Base-by-base conservation (phyloP, 306 rosid genomes). In the Glycyrrhiza uralensis region DNA sequence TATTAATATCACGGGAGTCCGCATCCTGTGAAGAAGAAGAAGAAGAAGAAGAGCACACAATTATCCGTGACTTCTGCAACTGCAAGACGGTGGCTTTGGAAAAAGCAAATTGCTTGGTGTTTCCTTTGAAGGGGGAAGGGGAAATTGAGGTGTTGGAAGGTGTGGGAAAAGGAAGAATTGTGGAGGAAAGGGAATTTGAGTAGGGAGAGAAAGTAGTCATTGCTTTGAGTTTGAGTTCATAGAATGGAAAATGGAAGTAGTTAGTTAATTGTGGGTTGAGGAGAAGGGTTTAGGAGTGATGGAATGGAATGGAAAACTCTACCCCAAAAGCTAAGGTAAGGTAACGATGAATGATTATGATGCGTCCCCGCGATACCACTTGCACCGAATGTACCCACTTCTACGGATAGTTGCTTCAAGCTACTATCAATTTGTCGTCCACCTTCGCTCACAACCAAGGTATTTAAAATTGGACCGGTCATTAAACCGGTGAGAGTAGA, bases 11-110 rank as follows among this genome's bases (percentile, higher is more conserved):
- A 55, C 61, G 18, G 45, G 78, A 58, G 75, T 78, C 28, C 0
- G 77, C 59, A 67, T 87, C 93, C 50, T 87, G 83, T 11, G 92
- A 62, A n/a, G 87, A 82, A 72, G 88, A 83, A 75, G 91, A 87
- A 45, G 92, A 62, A n/a, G 87, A 82, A 72, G 88, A 83, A 75
- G 91, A 87, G 50, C 89, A 84, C 1, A 74, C 61, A 36, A 66
- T 24, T 24, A 57, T 41, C 41, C 49, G 74, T 28, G 85, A 35
- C 7, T n/a, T n/a, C n/a, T 77, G 83, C 6, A 68, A n/a, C 2
- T 77, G 82, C 19, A 74, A 23, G 78, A 62, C 76, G 38, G 74
- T 59, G 74, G 19, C 1, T 55, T 45, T 78, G 66, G 84, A 55
- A 1, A 78, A 69, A 30, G 76, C 23, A 28, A 78, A 50, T 38